phyloP scores from a whole-genome alignment of 106 monocot genomes.

The Cymbidium sinense region DNA sequence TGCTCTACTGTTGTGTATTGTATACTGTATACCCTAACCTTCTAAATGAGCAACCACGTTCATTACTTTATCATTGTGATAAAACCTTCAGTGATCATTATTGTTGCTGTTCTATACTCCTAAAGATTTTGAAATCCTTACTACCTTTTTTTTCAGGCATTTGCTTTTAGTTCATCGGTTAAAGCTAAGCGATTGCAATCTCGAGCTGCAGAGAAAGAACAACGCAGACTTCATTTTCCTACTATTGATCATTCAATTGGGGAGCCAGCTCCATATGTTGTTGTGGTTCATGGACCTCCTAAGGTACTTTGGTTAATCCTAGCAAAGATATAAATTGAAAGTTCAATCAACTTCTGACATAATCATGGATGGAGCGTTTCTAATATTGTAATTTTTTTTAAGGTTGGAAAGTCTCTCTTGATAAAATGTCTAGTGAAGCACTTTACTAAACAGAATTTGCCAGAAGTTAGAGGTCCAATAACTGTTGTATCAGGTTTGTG shows the following conservation, averaged over 20 bases:
- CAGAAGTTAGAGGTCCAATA: slow-evolving; percentile 91
- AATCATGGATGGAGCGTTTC: neutral
- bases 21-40: neutral
- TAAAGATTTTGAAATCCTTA: neutral
- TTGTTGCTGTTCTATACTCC: neutral
- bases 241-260: slow-evolving; percentile 70
- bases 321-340: neutral
- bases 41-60: neutral
- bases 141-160: slow-evolving; percentile 48
- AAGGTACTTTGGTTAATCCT: slow-evolving; percentile 26
- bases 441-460: slow-evolving; percentile 88
- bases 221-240: slow-evolving; percentile 81
- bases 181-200: slow-evolving; percentile 82
- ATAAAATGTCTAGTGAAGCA: slow-evolving; percentile 91
- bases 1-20: neutral
- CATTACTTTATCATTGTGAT: neutral
- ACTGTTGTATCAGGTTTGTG: slow-evolving; percentile 84
- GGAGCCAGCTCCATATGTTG: slow-evolving; percentile 81
- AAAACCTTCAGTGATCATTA: neutral
- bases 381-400: slow-evolving; percentile 9
- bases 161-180: slow-evolving; percentile 71
- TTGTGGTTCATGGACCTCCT: slow-evolving; percentile 94
- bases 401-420: slow-evolving; percentile 96
- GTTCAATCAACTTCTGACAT: neutral
- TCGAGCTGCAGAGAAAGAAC: slow-evolving; percentile 80